Evolutionary conservation across 805 yeast species (phyloP).

Genomic region (Candida michaelii): DNA sequence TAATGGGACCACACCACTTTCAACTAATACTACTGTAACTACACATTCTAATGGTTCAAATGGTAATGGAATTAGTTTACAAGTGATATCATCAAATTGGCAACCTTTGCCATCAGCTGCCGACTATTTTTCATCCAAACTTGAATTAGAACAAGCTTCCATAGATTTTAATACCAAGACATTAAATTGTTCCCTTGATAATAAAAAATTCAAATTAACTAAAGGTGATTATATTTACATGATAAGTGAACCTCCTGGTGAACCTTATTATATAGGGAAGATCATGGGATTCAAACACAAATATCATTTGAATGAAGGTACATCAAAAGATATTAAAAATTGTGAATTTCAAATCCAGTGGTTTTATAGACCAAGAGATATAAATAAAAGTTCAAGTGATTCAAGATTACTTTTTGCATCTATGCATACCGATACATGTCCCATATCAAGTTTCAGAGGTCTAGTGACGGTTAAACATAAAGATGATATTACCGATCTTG

Average conservation of each 20-base stretch:
- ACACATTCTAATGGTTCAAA: not conserved
- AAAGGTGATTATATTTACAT: constrained; percentile 74
- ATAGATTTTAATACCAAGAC: constrained; percentile 38
- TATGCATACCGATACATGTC: constrained; percentile 82
- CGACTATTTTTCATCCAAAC: constrained; percentile 43
- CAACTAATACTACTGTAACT: not conserved
- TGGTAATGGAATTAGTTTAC: constrained; percentile 15
- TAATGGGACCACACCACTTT: not conserved
- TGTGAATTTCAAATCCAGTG: constrained; percentile 76
- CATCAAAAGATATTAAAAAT: constrained; percentile 42
- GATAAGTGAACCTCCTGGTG: constrained; percentile 91
- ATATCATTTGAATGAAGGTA: constrained; percentile 9
- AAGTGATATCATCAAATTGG: constrained; percentile 38
- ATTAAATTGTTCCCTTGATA: constrained; percentile 23
- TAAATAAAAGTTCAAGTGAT: constrained; percentile 64
- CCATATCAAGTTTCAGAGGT: constrained; percentile 74
- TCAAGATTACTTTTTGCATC: constrained; percentile 80
- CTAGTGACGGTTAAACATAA: constrained; percentile 66
- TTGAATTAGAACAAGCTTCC: constrained; percentile 43
- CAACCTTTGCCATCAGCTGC: constrained; percentile 41
- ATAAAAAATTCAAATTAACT: constrained; percentile 24
- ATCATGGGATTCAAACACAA: constrained; percentile 62
- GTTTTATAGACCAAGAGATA: constrained; percentile 88
- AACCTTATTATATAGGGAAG: constrained; percentile 87
- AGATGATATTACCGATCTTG: constrained; percentile 62